Evolutionary conservation across 371 early-diverging fungal species (phyloP).

Genomic region (Zopfochytrium polystomum): DNA sequence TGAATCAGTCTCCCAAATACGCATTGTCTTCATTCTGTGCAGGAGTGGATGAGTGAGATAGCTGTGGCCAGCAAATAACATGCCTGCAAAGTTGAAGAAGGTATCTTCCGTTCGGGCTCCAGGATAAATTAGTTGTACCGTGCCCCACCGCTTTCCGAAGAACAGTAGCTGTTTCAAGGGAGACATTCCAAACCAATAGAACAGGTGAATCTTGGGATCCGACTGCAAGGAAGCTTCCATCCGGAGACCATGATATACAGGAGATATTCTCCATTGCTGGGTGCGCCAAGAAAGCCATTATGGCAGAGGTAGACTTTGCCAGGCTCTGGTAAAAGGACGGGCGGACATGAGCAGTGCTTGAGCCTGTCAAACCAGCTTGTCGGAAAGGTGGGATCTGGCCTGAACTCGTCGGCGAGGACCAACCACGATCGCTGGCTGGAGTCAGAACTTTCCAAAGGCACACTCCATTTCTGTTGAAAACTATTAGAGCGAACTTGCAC

Average conservation of each 20-base stretch:
- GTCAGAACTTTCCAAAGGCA: conserved; percentile 51
- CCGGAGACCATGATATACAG: conserved; percentile 35
- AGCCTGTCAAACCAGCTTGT: conserved; percentile 3
- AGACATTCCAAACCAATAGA: conserved; percentile 36
- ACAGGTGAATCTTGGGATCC: conserved; percentile 19
- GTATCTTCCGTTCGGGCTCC: conserved; percentile 35
- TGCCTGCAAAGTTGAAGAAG: conserved; percentile 30
- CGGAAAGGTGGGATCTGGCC: conserved; percentile 7
- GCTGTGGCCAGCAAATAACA: conserved; percentile 1
- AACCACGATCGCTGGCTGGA: conserved; percentile 1
- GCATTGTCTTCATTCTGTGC: conserved; percentile 12
- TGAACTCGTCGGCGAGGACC: conserved; percentile 7
- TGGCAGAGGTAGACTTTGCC: neutral
- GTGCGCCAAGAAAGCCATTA: conserved; percentile 25
- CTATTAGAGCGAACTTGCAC: neutral
- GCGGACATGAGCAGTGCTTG: conserved; percentile 3
- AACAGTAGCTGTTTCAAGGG: conserved; percentile 16
- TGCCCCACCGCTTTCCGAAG: conserved; percentile 3
- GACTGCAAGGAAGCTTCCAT: conserved; percentile 30
- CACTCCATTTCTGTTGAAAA: conserved; percentile 43
- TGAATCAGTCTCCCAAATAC: conserved; percentile 32
- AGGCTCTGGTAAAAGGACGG: conserved; percentile 5
- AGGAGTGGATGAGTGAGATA: neutral
- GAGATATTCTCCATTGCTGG: conserved; percentile 24
- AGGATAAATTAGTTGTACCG: conserved; percentile 22